Percentiles rank a stretch among this genome's conserved stretches.
These are phyloP conservation scores for Oropetium thomaeum DNA, from an alignment of 176 grass and related monocot species.

Conservation along the genomic window DNA sequence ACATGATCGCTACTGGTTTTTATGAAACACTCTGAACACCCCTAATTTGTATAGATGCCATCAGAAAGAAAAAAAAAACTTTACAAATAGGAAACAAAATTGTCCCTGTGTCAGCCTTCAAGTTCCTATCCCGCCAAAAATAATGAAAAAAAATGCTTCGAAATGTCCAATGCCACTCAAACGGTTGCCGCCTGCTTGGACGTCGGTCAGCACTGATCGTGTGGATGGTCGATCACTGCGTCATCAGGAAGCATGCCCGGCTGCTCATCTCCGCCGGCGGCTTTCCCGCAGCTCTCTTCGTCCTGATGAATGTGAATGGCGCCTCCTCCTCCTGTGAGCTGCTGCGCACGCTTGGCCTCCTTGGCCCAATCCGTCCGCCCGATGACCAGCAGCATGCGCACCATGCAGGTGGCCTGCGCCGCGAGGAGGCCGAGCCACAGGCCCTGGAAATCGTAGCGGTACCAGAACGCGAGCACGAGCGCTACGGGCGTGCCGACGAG, in stretches of 20 bases:
- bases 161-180: background rate
- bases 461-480: slow-evolving; percentile 70
- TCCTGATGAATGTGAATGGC: background rate
- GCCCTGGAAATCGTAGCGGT: slow-evolving; percentile 59
- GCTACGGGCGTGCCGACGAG: slow-evolving; percentile 74
- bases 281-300: background rate
- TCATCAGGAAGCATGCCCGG: slow-evolving; percentile 8
- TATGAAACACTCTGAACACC: too few species aligned
- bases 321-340: slow-evolving; percentile 47
- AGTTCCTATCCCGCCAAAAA: slow-evolving; percentile 54
- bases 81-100: slow-evolving; percentile 54
- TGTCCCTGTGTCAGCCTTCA: slow-evolving; percentile 31
- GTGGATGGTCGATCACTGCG: slow-evolving; percentile 34
- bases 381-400: slow-evolving; percentile 71
- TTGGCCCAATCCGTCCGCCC: slow-evolving; percentile 54
- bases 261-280: slow-evolving; percentile 13
- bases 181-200: background rate
- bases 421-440: slow-evolving; percentile 83
- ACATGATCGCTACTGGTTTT: too few species aligned
- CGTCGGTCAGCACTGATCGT: slow-evolving; percentile 42
- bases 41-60: slow-evolving; percentile 5
- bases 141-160: slow-evolving; percentile 6
- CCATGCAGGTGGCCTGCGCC: slow-evolving; percentile 58
- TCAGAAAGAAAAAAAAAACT: slow-evolving; percentile 29
- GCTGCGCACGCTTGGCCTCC: slow-evolving; percentile 64